Evolutionary conservation across 768 basidiomycete species (phyloP).

Genomic region (Phlebiopsis gigantea): DNA sequence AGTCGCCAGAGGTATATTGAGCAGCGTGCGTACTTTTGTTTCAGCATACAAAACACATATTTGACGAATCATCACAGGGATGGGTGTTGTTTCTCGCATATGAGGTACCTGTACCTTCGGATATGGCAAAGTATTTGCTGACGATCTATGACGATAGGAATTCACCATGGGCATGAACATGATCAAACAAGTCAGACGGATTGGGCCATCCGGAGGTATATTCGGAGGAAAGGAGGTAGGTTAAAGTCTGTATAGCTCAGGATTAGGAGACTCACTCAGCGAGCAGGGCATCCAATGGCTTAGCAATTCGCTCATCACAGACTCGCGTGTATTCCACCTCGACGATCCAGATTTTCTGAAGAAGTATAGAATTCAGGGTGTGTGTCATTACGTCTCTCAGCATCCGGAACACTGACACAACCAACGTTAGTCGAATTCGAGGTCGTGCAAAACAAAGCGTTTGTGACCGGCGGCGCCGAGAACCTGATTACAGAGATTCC

Average conservation of each 20-base stretch:
- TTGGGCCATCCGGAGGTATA: neutral
- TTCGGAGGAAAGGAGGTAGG: neutral
- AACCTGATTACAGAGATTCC: constrained; percentile 14
- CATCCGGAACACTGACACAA: too few species aligned
- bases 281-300: neutral
- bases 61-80: too few species aligned
- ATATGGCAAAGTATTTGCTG: too few species aligned
- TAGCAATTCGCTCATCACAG: neutral
- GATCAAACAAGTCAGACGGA: neutral
- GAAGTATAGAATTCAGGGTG: neutral
- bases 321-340: neutral
- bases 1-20: too few species aligned
- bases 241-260: too few species aligned
- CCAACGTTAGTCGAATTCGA: neutral
- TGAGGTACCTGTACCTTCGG: too few species aligned
- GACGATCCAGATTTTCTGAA: neutral
- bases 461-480: neutral
- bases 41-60: too few species aligned
- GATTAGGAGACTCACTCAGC: neutral
- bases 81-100: too few species aligned
- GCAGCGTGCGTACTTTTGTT: too few species aligned
- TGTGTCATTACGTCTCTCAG: neutral
- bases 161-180: neutral
- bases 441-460: neutral
- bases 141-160: neutral